These are phyloP conservation scores for Ophiostoma sp. DNA, from an alignment of 2,329 filamentous ascomycete species.

Conservation along the genomic window DNA sequence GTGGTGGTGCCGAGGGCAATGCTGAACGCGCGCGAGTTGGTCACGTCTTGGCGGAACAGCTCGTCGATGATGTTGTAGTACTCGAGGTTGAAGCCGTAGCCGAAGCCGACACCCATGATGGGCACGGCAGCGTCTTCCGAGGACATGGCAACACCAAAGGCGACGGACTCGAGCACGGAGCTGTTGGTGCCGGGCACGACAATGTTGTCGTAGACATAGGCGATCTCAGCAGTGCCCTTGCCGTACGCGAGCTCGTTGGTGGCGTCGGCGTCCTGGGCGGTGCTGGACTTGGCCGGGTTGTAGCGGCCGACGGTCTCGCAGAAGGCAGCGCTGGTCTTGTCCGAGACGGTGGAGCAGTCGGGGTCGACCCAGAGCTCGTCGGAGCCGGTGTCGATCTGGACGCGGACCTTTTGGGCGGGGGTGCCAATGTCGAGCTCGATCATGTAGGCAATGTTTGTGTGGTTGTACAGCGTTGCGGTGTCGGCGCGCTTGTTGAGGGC, in stretches of 20 bases:
- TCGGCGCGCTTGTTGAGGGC: slow-evolving; percentile 8
- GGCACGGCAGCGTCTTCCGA: slow-evolving; percentile 41
- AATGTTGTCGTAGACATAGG: slow-evolving; percentile 41
- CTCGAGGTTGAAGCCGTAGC: slow-evolving; percentile 34
- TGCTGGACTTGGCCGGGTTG: slow-evolving; percentile 35
- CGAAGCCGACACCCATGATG: slow-evolving; percentile 68
- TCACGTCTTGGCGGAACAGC: slow-evolving; percentile 43
- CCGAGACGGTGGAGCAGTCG: slow-evolving; percentile 43
- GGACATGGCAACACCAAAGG: slow-evolving; percentile 54
- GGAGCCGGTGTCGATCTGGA: slow-evolving; percentile 50
- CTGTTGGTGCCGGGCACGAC: slow-evolving; percentile 27
- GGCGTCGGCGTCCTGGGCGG: slow-evolving; percentile 29
- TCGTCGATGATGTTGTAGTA: slow-evolving; percentile 46
- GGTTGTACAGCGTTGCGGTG: slow-evolving; percentile 22
- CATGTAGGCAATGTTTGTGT: slow-evolving; percentile 25
- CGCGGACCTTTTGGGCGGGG: slow-evolving; percentile 43
- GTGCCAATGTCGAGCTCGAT: slow-evolving; percentile 42
- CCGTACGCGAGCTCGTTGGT: slow-evolving; percentile 41
- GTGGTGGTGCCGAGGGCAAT: slow-evolving; percentile 32
- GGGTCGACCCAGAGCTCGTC: slow-evolving; percentile 57
- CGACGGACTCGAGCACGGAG: slow-evolving; percentile 43
- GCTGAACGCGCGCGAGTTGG: slow-evolving; percentile 35
- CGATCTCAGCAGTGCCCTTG: slow-evolving; percentile 40
- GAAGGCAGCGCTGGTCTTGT: slow-evolving; percentile 33
- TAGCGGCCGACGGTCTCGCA: slow-evolving; percentile 41